Percentiles rank a stretch among this genome's conserved stretches.
phyloP scores from a whole-genome alignment of 345 rosid genomes.

The Toxicodendron radicans region DNA sequence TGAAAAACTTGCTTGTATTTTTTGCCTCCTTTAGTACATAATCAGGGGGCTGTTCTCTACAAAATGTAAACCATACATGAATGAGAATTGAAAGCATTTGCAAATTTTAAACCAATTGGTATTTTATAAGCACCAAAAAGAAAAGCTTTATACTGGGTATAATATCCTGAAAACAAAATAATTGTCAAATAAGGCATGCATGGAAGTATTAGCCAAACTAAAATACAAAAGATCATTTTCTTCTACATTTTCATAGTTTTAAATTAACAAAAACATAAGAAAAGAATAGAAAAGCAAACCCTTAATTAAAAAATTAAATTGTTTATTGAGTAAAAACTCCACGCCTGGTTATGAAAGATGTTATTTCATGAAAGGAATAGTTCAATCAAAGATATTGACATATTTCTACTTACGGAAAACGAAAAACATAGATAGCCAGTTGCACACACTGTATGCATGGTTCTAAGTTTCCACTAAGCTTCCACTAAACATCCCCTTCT shows the following conservation, averaged over 20 bases:
- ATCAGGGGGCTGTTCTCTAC: constrained; percentile 96
- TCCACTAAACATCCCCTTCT: background rate
- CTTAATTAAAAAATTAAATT: background rate
- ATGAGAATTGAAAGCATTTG: constrained; percentile 25
- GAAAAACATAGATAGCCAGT: background rate
- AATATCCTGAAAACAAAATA: background rate
- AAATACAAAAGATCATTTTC: background rate
- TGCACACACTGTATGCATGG: background rate
- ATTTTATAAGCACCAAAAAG: background rate
- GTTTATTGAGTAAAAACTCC: background rate
- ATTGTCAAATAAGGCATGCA: background rate
- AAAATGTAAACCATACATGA: constrained; percentile 38
- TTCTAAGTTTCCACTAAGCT: background rate
- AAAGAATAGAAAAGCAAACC: background rate
- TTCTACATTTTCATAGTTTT: background rate
- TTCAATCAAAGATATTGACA: too few species aligned
- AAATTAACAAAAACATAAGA: background rate
- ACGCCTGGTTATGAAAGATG: background rate
- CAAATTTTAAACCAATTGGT: constrained; percentile 15
- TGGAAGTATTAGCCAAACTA: constrained; percentile 3
- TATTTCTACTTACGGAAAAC: too few species aligned
- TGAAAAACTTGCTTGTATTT: constrained; percentile 82
- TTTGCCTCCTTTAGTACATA: constrained; percentile 92
- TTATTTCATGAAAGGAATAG: background rate
- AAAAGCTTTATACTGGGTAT: background rate